phyloP scores from a whole-genome alignment of 306 rosid species.

The Ormosia semicastrata region DNA sequence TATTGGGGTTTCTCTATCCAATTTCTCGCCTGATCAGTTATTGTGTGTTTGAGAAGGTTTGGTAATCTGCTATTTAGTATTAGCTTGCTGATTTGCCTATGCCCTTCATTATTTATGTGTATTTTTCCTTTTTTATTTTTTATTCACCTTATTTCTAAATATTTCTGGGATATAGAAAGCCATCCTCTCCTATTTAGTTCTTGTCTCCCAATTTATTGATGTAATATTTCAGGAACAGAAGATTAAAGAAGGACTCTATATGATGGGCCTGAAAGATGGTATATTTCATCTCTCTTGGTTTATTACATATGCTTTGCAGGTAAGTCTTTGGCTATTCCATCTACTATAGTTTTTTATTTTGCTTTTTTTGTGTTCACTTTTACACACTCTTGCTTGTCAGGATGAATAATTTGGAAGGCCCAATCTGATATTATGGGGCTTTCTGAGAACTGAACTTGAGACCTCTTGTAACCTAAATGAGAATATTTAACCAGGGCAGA shows the following conservation, averaged over 20 bases:
- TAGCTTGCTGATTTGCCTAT: slow-evolving; percentile 30
- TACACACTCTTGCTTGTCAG: background rate
- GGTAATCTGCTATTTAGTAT: slow-evolving; percentile 25
- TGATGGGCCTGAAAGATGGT: slow-evolving; percentile 96
- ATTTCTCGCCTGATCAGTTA: slow-evolving; percentile 87
- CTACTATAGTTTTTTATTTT: background rate
- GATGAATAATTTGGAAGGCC: slow-evolving; percentile 5
- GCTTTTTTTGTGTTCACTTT: background rate
- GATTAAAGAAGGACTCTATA: slow-evolving; percentile 95
- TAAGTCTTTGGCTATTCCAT: slow-evolving; percentile 30
- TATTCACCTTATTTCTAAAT: background rate
- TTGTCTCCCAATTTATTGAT: slow-evolving; percentile 28
- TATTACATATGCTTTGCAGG: slow-evolving; percentile 87
- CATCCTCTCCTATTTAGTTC: slow-evolving; percentile 18
- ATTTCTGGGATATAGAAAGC: background rate
- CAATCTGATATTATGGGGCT: background rate
- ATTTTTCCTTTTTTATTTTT: background rate
- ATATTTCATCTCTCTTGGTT: slow-evolving; percentile 94
- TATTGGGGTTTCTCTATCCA: slow-evolving; percentile 95
- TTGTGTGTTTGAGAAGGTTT: slow-evolving; percentile 88
- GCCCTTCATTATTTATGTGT: background rate
- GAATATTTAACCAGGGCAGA: background rate
- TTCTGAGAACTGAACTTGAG: background rate
- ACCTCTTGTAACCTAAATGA: background rate
- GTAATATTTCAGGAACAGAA: slow-evolving; percentile 76